These are phyloP conservation scores for Starmera amethionina DNA, from an alignment of 805 yeast species.

Conservation along the genomic window DNA sequence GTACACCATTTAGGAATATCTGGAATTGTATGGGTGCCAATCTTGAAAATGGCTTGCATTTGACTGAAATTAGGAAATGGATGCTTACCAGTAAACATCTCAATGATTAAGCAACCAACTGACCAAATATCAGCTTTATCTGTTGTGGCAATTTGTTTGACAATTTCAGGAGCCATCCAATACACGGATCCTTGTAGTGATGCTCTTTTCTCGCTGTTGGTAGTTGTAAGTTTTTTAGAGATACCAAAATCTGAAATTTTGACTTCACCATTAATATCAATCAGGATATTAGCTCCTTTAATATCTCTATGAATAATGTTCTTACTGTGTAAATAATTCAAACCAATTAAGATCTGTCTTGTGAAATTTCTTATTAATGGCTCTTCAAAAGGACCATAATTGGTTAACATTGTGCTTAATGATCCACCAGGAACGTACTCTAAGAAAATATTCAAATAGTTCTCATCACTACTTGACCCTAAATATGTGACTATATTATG, in stretches of 20 bases:
- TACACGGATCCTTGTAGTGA: constrained; percentile 91
- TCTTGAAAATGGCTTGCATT: constrained; percentile 93
- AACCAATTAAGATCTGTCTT: constrained; percentile 66
- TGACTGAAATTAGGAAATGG: constrained; percentile 93
- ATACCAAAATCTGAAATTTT: constrained; percentile 86
- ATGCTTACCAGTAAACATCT: constrained; percentile 93
- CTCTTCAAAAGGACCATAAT: constrained; percentile 76
- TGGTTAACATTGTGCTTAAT: constrained; percentile 57
- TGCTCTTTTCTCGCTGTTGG: constrained; percentile 43
- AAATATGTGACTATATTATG: constrained; percentile 87
- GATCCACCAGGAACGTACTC: constrained; percentile 72
- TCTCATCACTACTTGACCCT: constrained; percentile 75
- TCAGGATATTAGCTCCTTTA: constrained; percentile 79
- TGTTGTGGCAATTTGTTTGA: constrained; percentile 84
- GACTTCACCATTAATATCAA: constrained; percentile 71
- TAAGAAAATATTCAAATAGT: constrained; percentile 66
- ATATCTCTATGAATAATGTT: constrained; percentile 81
- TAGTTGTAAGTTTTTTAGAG: constrained; percentile 50
- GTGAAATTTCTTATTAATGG: constrained; percentile 63
- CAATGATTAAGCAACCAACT: constrained; percentile 86
- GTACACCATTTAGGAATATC: constrained; percentile 69
- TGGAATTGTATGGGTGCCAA: constrained; percentile 81
- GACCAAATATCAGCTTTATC: constrained; percentile 97
- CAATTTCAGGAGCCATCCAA: constrained; percentile 99
- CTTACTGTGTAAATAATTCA: constrained; percentile 62